Evolutionary conservation across 2,329 filamentous ascomycete genomes (phyloP), one percentile per base, ranked within the genome.

Genomic region (Harringtonia aguacate): DNA sequence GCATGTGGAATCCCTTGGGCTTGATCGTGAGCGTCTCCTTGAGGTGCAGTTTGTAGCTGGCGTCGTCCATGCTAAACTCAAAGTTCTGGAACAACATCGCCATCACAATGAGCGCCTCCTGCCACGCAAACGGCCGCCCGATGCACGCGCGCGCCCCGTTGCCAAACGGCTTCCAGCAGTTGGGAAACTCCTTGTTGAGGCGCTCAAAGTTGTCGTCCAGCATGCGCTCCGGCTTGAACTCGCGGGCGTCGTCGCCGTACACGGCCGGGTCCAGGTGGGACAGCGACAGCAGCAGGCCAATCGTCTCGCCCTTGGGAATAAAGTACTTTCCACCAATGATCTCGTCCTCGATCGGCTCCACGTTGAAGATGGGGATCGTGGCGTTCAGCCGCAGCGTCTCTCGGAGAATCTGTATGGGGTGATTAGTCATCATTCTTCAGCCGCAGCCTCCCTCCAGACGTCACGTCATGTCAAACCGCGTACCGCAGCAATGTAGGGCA

Each of bases 191-290:
- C 22, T 75, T 73, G 47, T 77, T 73, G 20, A 79, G 57, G 3
- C 67, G 68, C 15, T 77, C 67, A 53, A 86, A 87, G 21, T 73
- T 69, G 14, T 79, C 81, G 33, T 84, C 79, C 1, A 81, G 61
- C 81, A 87, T 85, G 10, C 83, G 69, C 56, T 87, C 84, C 0
- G 84, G 84, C 43, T 68, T 70, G 62, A 84, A 88, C 18, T 77
- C 71, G 1, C 72, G 58, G 1, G 80, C 79, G 47, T 84, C 79
- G 0, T 74, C 69, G 1, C 83, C 83, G 39, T 68, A 87, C 0
- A 85, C 74, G 2, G 62, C 62, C 0, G 77, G 78, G 52, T 87
- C 82, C 0, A 70, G 57, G 34, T 86, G 81, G 4, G 75, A 58
- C 36, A 70, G 68, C 28, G 65, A 58, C 1, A 85, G 55, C 2